Conservation (phyloP, 805 yeast genomes). For the Ogataea paradorogensis region DNA sequence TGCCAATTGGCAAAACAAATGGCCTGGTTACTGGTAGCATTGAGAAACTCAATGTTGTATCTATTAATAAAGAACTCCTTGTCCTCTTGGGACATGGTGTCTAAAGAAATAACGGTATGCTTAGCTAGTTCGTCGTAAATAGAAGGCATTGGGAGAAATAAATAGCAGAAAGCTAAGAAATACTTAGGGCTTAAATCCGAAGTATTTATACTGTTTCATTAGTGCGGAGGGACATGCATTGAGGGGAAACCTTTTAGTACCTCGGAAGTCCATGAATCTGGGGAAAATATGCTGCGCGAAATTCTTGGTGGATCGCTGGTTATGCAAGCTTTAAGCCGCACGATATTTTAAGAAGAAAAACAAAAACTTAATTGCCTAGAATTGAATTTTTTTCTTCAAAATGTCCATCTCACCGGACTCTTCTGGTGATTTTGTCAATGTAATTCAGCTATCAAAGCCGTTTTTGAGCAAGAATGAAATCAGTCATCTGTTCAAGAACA, state of each 20-base stretch:
- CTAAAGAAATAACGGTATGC: constrained; percentile 23
- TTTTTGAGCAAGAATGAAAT: constrained; percentile 31
- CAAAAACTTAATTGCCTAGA: constrained; percentile 3
- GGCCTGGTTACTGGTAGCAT: constrained; percentile 32
- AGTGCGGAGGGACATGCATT: neutral
- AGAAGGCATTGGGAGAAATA: constrained; percentile 3
- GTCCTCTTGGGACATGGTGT: constrained; percentile 26
- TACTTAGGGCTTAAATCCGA: too few species aligned
- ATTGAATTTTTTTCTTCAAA: neutral
- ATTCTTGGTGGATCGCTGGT: neutral
- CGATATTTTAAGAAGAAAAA: neutral
- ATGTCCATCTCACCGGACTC: constrained; percentile 17
- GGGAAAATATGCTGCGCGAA: neutral
- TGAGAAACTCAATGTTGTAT: constrained; percentile 19
- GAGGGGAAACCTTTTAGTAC: neutral
- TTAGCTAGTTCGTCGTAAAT: constrained; percentile 20
- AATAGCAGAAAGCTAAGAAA: neutral
- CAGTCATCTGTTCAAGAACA: constrained; percentile 17
- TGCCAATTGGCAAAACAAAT: constrained; percentile 25
- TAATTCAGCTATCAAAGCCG: constrained; percentile 36
- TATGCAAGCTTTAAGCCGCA: too few species aligned
- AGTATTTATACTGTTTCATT: neutral
- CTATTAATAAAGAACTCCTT: constrained; percentile 15
- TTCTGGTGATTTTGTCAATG: constrained; percentile 13
- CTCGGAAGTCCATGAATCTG: neutral